These are phyloP conservation scores for Suillus placidus DNA, from an alignment of 768 basidiomycete genomes.

Conservation along the genomic window DNA sequence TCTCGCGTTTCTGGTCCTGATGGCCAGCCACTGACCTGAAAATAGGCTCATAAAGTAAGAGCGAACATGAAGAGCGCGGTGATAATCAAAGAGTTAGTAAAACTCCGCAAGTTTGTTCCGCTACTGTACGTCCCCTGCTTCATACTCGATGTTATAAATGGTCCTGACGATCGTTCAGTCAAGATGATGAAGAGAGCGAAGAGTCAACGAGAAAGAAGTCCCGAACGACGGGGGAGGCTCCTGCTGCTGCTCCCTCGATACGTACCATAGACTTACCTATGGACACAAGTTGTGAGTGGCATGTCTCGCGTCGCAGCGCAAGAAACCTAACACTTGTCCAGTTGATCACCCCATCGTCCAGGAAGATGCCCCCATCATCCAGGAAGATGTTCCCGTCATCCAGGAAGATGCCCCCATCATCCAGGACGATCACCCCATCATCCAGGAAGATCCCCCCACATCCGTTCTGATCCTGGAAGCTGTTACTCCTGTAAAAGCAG, in stretches of 20 bases:
- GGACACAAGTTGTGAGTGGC: conserved; percentile 28
- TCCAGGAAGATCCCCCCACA: neutral
- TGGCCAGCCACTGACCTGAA: neutral
- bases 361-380: too few species aligned
- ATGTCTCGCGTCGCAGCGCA: conserved; percentile 19
- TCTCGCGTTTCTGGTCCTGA: neutral
- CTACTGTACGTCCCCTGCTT: neutral
- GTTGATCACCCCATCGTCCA: neutral
- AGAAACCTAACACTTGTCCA: neutral
- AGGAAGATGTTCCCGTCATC: too few species aligned
- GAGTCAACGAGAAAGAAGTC: neutral
- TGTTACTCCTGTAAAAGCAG: neutral
- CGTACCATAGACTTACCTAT: conserved; percentile 18
- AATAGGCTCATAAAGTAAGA: conserved; percentile 25
- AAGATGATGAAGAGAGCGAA: conserved; percentile 21
- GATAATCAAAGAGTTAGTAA: conserved; percentile 27
- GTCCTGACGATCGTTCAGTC: conserved; percentile 16
- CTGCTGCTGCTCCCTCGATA: neutral
- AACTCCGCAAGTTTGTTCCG: neutral
- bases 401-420: too few species aligned
- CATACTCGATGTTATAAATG: conserved; percentile 14
- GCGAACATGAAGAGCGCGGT: conserved; percentile 19
- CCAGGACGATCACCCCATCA: too few species aligned
- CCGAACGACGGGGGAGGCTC: neutral
- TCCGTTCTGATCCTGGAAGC: neutral